These are phyloP conservation scores for Fusarium equiseti DNA, from an alignment of 2,329 filamentous ascomycete species.

Conservation along the genomic window DNA sequence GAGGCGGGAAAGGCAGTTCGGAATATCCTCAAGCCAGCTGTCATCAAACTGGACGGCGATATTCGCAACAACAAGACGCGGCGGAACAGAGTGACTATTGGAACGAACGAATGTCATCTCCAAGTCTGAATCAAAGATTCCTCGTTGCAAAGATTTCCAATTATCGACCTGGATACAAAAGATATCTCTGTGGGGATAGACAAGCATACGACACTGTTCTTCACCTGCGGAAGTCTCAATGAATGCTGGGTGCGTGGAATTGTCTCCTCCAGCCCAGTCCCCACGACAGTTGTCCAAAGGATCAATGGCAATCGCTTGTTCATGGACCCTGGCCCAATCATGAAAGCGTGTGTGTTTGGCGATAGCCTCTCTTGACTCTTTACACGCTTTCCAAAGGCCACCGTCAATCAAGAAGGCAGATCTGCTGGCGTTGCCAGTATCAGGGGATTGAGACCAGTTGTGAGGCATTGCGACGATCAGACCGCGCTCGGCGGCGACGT, in stretches of 20 bases:
- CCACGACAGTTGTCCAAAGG: neutral
- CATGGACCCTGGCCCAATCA: neutral
- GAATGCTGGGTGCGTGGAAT: neutral
- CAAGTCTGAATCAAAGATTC: no score
- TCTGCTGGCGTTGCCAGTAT: neutral
- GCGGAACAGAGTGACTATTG: no score
- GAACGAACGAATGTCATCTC: no score
- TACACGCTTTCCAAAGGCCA: constrained; percentile 7
- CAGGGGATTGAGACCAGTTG: neutral
- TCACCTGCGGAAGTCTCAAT: neutral
- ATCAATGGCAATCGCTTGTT: neutral
- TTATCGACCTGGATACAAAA: neutral
- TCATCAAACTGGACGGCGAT: no score
- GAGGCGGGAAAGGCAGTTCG: no score
- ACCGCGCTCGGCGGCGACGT: neutral
- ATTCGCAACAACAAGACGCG: no score
- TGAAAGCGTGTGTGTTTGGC: neutral
- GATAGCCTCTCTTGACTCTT: constrained; percentile 1
- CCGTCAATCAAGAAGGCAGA: constrained; percentile 8
- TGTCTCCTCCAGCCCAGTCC: neutral
- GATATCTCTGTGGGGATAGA: neutral
- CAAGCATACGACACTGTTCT: neutral
- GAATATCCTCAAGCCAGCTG: no score
- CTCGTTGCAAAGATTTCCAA: neutral
- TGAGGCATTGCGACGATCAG: neutral